Conservation (phyloP, 768 basidiomycete species). For the Hebeloma cylindrosporum region DNA sequence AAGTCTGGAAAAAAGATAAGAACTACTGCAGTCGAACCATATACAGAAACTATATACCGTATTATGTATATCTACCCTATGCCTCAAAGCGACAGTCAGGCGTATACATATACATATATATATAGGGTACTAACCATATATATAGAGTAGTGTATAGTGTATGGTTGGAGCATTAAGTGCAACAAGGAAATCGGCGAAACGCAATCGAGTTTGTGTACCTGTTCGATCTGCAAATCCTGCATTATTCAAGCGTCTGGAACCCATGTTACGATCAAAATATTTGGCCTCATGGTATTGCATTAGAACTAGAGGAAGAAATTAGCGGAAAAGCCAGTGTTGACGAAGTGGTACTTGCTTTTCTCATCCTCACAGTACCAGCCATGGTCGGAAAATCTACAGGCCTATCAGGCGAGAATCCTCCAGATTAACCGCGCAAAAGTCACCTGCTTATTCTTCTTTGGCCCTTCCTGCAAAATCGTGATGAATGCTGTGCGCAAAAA, state of each 20-base stretch:
- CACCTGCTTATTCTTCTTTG: conserved; percentile 64
- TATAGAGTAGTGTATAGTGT: no score
- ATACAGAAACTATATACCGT: no score
- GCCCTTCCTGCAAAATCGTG: conserved; percentile 35
- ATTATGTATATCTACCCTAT: no score
- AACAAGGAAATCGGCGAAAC: conserved; percentile 23
- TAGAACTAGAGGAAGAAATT: conserved; percentile 60
- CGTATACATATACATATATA: no score
- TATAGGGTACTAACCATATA: no score
- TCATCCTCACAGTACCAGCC: conserved; percentile 99
- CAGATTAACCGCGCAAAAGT: not conserved
- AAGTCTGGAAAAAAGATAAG: conserved; percentile 40
- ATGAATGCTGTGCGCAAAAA: conserved; percentile 12
- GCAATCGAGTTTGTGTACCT: conserved; percentile 98
- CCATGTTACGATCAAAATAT: conserved; percentile 97
- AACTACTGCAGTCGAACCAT: not conserved
- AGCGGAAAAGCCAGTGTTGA: not conserved
- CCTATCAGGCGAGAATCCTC: not conserved
- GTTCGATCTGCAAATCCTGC: conserved; percentile 97
- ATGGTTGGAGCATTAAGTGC: no score
- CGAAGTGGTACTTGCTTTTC: conserved; percentile 69
- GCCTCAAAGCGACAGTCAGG: no score
- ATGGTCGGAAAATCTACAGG: conserved; percentile 75
- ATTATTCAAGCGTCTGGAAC: conserved; percentile 94
- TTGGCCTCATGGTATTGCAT: conserved; percentile 99